Conservation (phyloP, 257 asterid species). For the Solanum okadae region DNA sequence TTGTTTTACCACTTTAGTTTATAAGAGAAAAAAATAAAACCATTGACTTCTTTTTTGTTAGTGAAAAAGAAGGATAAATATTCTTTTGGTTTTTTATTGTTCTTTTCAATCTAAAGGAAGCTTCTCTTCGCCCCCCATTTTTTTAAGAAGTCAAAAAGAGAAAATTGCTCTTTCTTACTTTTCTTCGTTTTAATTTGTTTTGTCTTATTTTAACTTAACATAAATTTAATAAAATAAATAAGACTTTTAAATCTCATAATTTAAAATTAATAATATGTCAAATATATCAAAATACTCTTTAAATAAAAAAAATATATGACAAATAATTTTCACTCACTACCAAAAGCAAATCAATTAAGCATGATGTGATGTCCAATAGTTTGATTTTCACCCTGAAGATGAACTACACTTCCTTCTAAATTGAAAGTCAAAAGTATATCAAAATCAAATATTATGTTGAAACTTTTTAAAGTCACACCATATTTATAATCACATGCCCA, state of each 20-base stretch:
- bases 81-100: background rate
- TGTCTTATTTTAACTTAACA: no score
- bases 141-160: background rate
- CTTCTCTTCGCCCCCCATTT: background rate
- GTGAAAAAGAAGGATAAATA: background rate
- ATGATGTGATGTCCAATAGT: background rate
- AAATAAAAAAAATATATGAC: no score
- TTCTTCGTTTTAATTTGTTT: background rate
- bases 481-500: background rate
- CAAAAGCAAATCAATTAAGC: background rate
- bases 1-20: background rate
- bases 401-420: no score
- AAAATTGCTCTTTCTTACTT: background rate
- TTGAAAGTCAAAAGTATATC: background rate
- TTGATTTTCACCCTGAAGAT: background rate
- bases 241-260: fast-evolving
- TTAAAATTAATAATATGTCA: no score
- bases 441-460: background rate
- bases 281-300: background rate
- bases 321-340: background rate
- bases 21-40: background rate
- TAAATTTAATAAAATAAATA: no score
- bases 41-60: background rate
- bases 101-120: background rate
- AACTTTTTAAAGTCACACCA: background rate